Percentiles rank a stretch among this genome's conserved stretches.
These are phyloP conservation scores for Starmerella scarabaei DNA, from an alignment of 805 yeast genomes.

Conservation along the genomic window DNA sequence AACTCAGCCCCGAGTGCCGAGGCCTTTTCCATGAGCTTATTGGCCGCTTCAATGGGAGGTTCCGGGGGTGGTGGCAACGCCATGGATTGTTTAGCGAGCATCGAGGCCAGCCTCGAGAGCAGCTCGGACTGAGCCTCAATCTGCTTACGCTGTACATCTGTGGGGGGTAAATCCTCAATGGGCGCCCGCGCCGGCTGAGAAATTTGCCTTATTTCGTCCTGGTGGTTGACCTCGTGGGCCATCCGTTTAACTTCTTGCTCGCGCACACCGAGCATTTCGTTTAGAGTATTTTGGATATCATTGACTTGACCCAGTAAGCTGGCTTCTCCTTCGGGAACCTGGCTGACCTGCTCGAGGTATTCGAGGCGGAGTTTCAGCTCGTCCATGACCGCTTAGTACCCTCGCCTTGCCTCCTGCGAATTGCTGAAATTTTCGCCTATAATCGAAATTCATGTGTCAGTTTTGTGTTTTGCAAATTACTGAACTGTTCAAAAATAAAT, in stretches of 20 bases:
- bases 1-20: slow-evolving; percentile 14
- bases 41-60: slow-evolving; percentile 1
- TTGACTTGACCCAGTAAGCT: slow-evolving; percentile 11
- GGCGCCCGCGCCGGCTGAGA: neutral
- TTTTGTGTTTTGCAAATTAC: too few relatives aligned
- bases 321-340: slow-evolving; percentile 1
- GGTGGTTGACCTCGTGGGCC: slow-evolving; percentile 9
- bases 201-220: too few relatives aligned
- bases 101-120: slow-evolving; percentile 7
- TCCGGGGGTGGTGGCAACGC: slow-evolving; percentile 6
- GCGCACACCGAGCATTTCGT: slow-evolving; percentile 9
- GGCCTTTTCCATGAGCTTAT: slow-evolving; percentile 7
- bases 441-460: neutral
- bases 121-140: slow-evolving; percentile 8
- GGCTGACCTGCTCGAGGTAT: slow-evolving; percentile 14
- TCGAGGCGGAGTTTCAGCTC: slow-evolving; percentile 17
- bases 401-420: neutral
- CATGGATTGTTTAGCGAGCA: slow-evolving; percentile 4
- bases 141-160: slow-evolving; percentile 5
- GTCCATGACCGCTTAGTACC: slow-evolving; percentile 9
- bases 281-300: slow-evolving; percentile 9
- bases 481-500: too few relatives aligned
- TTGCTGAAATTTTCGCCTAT: neutral
- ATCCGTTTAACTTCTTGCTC: slow-evolving; percentile 9
- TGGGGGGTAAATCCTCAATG: slow-evolving; percentile 1